Conservation (phyloP, 345 rosid genomes). For the Lumnitzera racemosa region DNA sequence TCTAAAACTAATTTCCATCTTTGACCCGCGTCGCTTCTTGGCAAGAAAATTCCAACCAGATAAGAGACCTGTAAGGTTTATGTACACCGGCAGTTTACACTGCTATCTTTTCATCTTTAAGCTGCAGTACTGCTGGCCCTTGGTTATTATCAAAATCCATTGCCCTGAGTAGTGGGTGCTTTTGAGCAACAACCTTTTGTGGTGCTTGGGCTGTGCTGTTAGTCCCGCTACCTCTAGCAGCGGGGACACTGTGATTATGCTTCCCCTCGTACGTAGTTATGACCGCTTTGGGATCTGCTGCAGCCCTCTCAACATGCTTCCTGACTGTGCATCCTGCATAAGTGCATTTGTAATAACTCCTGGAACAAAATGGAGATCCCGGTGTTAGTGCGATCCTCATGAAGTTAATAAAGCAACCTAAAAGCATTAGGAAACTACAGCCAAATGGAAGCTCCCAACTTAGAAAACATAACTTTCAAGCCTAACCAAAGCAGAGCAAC, state of each 20-base stretch:
- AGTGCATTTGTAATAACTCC: conserved; percentile 70
- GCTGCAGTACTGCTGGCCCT: conserved; percentile 53
- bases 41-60: too few species aligned
- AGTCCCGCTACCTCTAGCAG: conserved; percentile 58
- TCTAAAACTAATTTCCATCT: too few species aligned
- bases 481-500: background rate
- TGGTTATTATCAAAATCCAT: conserved; percentile 39
- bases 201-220: conserved; percentile 24
- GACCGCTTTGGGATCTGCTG: conserved; percentile 81
- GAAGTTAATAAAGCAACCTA: too few species aligned
- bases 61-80: background rate
- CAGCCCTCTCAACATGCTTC: conserved; percentile 91
- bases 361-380: background rate
- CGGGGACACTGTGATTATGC: conserved; percentile 80
- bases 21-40: too few species aligned
- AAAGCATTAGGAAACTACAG: too few species aligned
- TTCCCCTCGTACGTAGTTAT: conserved; percentile 96
- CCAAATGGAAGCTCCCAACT: too few species aligned
- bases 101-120: conserved; percentile 64
- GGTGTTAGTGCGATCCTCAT: too few species aligned
- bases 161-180: conserved; percentile 29
- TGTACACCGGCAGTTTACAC: conserved; percentile 21
- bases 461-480: too few species aligned
- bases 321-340: conserved; percentile 81
- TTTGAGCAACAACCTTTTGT: conserved; percentile 18